phyloP scores from a whole-genome alignment of 1,284 basidiomycete genomes.

The Fistulina hepatica region DNA sequence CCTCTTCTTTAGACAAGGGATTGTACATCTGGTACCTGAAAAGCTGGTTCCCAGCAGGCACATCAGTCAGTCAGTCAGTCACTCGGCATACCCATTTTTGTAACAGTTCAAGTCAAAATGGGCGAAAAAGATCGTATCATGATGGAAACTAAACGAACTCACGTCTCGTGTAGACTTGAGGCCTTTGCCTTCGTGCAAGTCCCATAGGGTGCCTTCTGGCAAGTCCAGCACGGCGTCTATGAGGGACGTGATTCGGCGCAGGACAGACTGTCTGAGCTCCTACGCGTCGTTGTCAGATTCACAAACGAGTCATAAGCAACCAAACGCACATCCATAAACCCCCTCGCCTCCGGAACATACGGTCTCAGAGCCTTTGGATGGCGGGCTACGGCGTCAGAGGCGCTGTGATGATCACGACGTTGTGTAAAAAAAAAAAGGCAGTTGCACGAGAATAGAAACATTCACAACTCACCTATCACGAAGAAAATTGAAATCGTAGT shows the following conservation, averaged over 20 bases:
- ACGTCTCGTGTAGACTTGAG: slow-evolving; percentile 44
- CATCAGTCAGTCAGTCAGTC: not conserved
- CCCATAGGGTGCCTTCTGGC: slow-evolving; percentile 24
- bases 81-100: slow-evolving; percentile 16
- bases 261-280: slow-evolving; percentile 22
- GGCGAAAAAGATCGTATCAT: not conserved
- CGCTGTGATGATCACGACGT: slow-evolving; percentile 31
- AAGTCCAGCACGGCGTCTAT: slow-evolving; percentile 25
- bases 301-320: not conserved
- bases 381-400: slow-evolving; percentile 22
- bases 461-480: not conserved
- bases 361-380: slow-evolving; percentile 42
- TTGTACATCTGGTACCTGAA: too few species aligned
- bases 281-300: slow-evolving; percentile 14
- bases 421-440: slow-evolving; percentile 22
- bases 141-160: slow-evolving; percentile 26
- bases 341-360: slow-evolving; percentile 33
- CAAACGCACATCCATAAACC: slow-evolving; percentile 33
- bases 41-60: slow-evolving; percentile 26
- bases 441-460: not conserved
- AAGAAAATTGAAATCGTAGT: slow-evolving; percentile 29
- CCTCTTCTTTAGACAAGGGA: slow-evolving; percentile 45
- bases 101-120: slow-evolving; percentile 17
- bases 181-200: slow-evolving; percentile 14
- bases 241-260: slow-evolving; percentile 20